Percentiles rank a stretch among this genome's conserved stretches.
These are phyloP conservation scores for Barnettozyma wickerhamii DNA, from an alignment of 805 yeast species.

Conservation along the genomic window DNA sequence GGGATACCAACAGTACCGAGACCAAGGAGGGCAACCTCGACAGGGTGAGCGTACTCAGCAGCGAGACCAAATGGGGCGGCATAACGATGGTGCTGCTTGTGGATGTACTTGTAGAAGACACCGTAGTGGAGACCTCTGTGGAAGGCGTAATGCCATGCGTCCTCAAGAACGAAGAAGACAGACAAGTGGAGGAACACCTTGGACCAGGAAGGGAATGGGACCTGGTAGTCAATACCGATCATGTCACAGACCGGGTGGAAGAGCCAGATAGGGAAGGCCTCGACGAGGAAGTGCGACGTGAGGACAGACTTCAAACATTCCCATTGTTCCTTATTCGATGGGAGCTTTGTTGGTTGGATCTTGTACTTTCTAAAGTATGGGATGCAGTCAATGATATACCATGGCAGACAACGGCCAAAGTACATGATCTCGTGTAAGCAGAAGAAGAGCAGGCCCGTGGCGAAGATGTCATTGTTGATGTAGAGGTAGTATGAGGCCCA, in stretches of 20 bases:
- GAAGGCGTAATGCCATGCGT: constrained; percentile 94
- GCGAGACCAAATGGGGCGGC: constrained; percentile 97
- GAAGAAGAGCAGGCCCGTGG: constrained; percentile 85
- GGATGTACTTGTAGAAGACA: constrained; percentile 82
- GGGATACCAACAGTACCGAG: constrained; percentile 96
- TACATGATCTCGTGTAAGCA: constrained; percentile 78
- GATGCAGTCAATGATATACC: constrained; percentile 80
- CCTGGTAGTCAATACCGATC: constrained; percentile 68
- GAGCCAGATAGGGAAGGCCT: constrained; percentile 93
- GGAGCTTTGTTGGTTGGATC: constrained; percentile 80
- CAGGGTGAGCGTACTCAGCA: constrained; percentile 97
- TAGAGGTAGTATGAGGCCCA: constrained; percentile 89
- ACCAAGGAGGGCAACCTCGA: constrained; percentile 85
- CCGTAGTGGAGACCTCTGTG: constrained; percentile 88
- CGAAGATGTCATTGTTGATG: constrained; percentile 79
- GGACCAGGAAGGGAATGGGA: constrained; percentile 73
- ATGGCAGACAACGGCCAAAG: constrained; percentile 88
- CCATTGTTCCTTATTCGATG: constrained; percentile 80
- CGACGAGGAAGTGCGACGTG: constrained; percentile 82
- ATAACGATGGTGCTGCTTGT: constrained; percentile 94
- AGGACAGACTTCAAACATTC: constrained; percentile 83
- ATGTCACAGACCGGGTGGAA: constrained; percentile 86
- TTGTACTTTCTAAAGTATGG: constrained; percentile 83
- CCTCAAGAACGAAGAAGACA: constrained; percentile 82
- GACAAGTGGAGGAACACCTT: constrained; percentile 61